Percentiles rank a stretch among this genome's conserved stretches.
phyloP scores from a whole-genome alignment of 2,329 filamentous ascomycete genomes.

The Aphanocladium album region DNA sequence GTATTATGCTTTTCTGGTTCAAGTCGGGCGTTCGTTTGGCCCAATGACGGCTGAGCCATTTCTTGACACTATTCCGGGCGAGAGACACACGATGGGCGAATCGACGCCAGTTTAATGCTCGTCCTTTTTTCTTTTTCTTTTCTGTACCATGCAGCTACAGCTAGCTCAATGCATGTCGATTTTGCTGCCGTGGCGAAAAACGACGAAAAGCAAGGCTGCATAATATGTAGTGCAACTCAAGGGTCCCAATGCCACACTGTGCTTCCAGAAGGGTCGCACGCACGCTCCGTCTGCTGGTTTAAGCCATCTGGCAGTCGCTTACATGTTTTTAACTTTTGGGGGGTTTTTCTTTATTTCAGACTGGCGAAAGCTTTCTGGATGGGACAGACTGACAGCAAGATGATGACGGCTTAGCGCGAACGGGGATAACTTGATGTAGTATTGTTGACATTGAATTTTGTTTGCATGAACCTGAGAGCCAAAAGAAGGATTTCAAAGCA shows the following conservation, averaged over 20 bases:
- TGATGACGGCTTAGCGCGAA: neutral
- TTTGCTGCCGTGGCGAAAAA: too few relatives aligned
- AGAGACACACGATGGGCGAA: neutral
- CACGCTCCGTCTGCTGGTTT: neutral
- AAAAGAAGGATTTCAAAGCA: neutral
- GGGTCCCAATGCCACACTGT: neutral
- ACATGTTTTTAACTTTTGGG: too few relatives aligned
- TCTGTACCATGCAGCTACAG: neutral
- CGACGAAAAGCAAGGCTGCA: neutral
- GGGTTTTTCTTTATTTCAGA: neutral
- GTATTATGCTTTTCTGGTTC: neutral
- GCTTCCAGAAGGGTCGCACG: neutral
- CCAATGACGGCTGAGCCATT: slow-evolving; percentile 3
- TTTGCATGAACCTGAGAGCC: neutral
- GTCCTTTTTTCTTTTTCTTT: neutral
- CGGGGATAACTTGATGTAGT: neutral
- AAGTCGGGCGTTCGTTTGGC: neutral
- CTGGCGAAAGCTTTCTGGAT: neutral
- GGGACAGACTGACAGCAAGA: neutral
- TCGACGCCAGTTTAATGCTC: neutral
- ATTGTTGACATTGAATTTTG: neutral
- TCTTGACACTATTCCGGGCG: neutral
- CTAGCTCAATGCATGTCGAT: neutral
- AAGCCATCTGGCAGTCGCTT: too few relatives aligned
- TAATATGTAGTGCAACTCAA: neutral